phyloP scores from a whole-genome alignment of 495 filamentous ascomycete species.

The Aspergillus steynii region DNA sequence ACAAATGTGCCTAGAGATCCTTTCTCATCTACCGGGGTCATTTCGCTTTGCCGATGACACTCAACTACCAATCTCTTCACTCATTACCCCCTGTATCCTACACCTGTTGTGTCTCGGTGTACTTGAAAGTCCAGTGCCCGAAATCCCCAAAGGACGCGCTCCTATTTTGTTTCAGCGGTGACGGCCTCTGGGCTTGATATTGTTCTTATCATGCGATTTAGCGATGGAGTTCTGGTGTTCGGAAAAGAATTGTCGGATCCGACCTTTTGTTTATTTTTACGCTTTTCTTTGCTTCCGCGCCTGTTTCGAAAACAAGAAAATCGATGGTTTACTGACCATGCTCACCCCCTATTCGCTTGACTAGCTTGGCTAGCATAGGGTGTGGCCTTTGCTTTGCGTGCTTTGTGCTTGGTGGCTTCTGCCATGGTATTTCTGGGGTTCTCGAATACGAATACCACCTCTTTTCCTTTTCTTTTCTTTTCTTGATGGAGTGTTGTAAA shows the following conservation, averaged over 20 bases:
- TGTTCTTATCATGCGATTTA: neutral
- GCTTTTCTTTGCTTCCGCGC: neutral
- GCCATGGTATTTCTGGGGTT: too few species aligned
- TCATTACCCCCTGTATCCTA: neutral
- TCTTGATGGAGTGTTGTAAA: neutral
- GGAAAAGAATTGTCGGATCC: too few species aligned
- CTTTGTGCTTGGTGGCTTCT: too few species aligned
- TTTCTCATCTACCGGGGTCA: neutral
- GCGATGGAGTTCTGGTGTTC: neutral
- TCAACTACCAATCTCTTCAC: too few species aligned
- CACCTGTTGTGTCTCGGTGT: neutral
- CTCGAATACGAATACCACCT: too few species aligned
- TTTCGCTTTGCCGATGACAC: too few species aligned
- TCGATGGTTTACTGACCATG: neutral
- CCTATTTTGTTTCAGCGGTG: neutral
- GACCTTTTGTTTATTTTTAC: neutral
- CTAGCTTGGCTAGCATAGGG: too few species aligned
- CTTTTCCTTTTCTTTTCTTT: neutral
- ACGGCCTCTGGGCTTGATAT: neutral
- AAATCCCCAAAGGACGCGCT: neutral
- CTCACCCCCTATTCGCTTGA: too few species aligned
- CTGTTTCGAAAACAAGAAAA: neutral
- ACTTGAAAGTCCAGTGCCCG: too few species aligned
- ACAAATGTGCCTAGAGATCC: neutral
- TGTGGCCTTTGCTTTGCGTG: too few species aligned